Evolutionary conservation across 2,329 filamentous ascomycete genomes (phyloP), one percentile per base, ranked within the genome.

Genomic region (Alternaria tenuissima): DNA sequence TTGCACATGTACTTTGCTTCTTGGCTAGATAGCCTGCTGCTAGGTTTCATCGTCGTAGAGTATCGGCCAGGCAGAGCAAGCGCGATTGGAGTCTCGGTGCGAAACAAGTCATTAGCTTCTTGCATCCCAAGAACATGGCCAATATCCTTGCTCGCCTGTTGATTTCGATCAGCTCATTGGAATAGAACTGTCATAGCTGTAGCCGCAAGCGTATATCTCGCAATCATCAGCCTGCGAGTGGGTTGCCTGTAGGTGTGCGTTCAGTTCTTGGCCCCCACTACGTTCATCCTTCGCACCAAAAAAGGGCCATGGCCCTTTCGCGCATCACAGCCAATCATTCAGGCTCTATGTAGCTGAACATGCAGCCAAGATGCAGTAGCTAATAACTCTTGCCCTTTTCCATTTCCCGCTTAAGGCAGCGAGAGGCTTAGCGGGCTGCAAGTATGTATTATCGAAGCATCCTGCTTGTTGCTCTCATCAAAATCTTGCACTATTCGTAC

Each of bases 281-380:
- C 2, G 5, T 41, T 7, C 5, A 18, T 36, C 9, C 3, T 32
- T 4, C 22, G 6, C 22, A 36, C 36, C 36, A 18, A 57, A 53
- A 57, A 57, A 57, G 55, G 55, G 55, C 32, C 24, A 18, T 24
- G 32, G 48, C 55, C 47, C 55, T 39, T 57, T 32, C 26, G 18
- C 28, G 28, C 18, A n/a, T 1, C n/a, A 4, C 28, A 32, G 5
- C 30, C 47, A 57, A 52, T 57, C 20, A 46, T 4, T 1, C 34
- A 12, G 7, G n/a, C 14, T n/a, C 26, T 8, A 16, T 8, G 14
- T 22, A 53, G 39, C 51, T 48, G 18, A 16, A 7, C 18, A 22
- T n/a, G 28, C 44, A 36, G 36, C 44, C 24, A 51, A 51, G 18
- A 51, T n/a, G 6, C 36, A 43, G 20, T 38, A 36, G 14, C n/a